Evolutionary conservation across 2,329 filamentous ascomycete genomes (phyloP).

Genomic region (Ophiostoma pallidulum): DNA sequence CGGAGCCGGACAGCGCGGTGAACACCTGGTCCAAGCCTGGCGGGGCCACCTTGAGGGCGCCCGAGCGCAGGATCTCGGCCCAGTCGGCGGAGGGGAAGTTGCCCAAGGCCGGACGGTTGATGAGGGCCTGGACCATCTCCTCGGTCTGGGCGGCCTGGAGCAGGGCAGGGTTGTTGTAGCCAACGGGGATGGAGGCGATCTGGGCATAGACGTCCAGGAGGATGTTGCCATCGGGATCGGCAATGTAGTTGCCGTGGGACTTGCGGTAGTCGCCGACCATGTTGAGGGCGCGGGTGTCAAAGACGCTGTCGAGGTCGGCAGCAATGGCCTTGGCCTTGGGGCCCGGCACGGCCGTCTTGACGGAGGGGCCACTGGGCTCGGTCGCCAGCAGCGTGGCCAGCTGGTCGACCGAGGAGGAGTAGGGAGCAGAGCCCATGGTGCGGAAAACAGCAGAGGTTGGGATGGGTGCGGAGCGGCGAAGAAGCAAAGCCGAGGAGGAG

Average conservation of each 20-base stretch:
- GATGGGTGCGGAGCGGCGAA: not conserved
- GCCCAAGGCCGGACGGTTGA: slow-evolving; percentile 82
- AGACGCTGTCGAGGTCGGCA: slow-evolving; percentile 64
- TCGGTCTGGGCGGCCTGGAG: slow-evolving; percentile 60
- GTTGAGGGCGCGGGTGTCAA: slow-evolving; percentile 79
- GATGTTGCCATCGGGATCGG: slow-evolving; percentile 61
- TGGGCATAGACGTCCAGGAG: slow-evolving; percentile 78
- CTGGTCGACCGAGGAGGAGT: slow-evolving; percentile 17
- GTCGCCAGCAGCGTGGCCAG: slow-evolving; percentile 19
- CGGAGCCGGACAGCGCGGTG: slow-evolving; percentile 79
- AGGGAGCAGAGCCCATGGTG: slow-evolving; percentile 15
- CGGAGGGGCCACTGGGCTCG: slow-evolving; percentile 42
- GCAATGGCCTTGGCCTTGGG: slow-evolving; percentile 62
- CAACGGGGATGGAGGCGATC: slow-evolving; percentile 85
- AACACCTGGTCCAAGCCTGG: slow-evolving; percentile 82
- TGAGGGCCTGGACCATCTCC: slow-evolving; percentile 70
- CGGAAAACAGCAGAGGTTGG: not conserved
- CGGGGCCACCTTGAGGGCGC: slow-evolving; percentile 73
- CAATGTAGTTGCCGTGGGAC: slow-evolving; percentile 73
- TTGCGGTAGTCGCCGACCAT: slow-evolving; percentile 68
- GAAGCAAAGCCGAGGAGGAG: not conserved
- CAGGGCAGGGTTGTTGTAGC: slow-evolving; percentile 82
- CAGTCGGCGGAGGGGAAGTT: slow-evolving; percentile 86
- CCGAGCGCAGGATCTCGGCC: slow-evolving; percentile 67
- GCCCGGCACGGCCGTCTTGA: slow-evolving; percentile 61